Percentiles rank a stretch among this genome's conserved stretches.
Evolutionary conservation across 768 basidiomycete genomes (phyloP).

Genomic region (Auricularia auricula-judae): DNA sequence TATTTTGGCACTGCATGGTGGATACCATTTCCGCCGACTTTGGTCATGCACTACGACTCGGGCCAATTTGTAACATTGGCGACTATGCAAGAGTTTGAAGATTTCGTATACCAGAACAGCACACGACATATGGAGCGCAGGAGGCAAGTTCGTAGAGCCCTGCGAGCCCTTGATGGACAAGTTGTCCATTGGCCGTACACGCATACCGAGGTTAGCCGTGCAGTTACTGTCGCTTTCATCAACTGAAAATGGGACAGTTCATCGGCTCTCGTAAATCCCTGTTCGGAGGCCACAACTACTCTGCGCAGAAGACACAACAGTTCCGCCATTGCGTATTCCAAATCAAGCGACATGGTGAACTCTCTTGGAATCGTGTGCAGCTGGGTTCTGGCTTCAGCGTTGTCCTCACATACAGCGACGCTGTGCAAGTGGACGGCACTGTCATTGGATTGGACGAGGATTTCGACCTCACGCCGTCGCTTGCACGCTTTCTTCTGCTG

Average conservation of each 20-base stretch:
- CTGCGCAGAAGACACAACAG: constrained; percentile 33
- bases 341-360: constrained; percentile 42
- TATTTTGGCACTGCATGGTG: constrained; percentile 73
- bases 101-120: constrained; percentile 53
- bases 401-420: constrained; percentile 43
- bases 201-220: constrained; percentile 35
- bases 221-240: background rate
- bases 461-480: constrained; percentile 46
- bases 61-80: constrained; percentile 38
- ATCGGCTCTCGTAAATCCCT: constrained; percentile 34
- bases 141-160: constrained; percentile 47
- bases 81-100: constrained; percentile 39
- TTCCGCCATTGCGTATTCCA: constrained; percentile 38
- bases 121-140: constrained; percentile 34
- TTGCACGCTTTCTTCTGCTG: constrained; percentile 52
- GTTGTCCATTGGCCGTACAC: constrained; percentile 54
- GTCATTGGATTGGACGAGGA: constrained; percentile 56
- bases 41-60: constrained; percentile 61
- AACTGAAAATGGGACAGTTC: constrained; percentile 20
- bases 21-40: constrained; percentile 67
- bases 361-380: constrained; percentile 40
- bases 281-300: constrained; percentile 39
- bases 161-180: constrained; percentile 56
- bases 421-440: constrained; percentile 36
- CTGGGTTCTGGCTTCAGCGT: constrained; percentile 63